These are phyloP conservation scores for Chrysopogon serrulatus DNA, from an alignment of 176 grass and related monocot species.

Conservation along the genomic window DNA sequence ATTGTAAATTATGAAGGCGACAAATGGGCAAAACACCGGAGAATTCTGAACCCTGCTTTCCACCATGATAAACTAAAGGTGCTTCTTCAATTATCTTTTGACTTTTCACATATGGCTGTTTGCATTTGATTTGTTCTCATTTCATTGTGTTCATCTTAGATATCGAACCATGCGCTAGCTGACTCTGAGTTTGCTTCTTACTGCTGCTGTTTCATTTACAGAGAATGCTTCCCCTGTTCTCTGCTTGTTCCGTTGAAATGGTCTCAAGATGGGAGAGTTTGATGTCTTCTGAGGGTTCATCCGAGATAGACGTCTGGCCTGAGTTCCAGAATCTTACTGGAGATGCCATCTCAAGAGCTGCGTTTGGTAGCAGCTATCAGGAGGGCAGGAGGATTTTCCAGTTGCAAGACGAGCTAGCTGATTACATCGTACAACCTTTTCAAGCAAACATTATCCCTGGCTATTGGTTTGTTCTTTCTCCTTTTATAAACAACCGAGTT, in stretches of 20 bases:
- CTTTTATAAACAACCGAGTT: neutral
- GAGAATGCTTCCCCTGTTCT: slow-evolving; percentile 56
- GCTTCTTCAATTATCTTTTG: too few relatives aligned
- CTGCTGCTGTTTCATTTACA: neutral
- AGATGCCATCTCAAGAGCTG: slow-evolving; percentile 65
- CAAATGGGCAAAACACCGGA: slow-evolving; percentile 70
- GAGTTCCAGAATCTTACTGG: slow-evolving; percentile 65
- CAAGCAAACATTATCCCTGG: slow-evolving; percentile 49
- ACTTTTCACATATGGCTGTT: too few relatives aligned
- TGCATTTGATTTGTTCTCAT: too few relatives aligned
- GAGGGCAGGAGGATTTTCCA: slow-evolving; percentile 69
- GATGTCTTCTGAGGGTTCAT: slow-evolving; percentile 12
- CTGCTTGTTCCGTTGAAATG: slow-evolving; percentile 45
- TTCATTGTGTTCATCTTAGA: too few relatives aligned
- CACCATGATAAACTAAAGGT: slow-evolving; percentile 63
- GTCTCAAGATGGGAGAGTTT: slow-evolving; percentile 62
- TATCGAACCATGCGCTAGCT: too few relatives aligned
- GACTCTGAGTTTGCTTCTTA: too few relatives aligned
- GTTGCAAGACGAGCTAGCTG: slow-evolving; percentile 49
- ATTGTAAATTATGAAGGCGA: slow-evolving; percentile 46
- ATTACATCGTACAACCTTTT: slow-evolving; percentile 26
- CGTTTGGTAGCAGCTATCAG: slow-evolving; percentile 72
- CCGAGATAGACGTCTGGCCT: slow-evolving; percentile 55
- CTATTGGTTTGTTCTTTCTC: slow-evolving; percentile 23
- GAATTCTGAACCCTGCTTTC: slow-evolving; percentile 76